Evolutionary conservation across 306 rosid genomes (phyloP).

Genomic region (Pterocarpus santalinus): DNA sequence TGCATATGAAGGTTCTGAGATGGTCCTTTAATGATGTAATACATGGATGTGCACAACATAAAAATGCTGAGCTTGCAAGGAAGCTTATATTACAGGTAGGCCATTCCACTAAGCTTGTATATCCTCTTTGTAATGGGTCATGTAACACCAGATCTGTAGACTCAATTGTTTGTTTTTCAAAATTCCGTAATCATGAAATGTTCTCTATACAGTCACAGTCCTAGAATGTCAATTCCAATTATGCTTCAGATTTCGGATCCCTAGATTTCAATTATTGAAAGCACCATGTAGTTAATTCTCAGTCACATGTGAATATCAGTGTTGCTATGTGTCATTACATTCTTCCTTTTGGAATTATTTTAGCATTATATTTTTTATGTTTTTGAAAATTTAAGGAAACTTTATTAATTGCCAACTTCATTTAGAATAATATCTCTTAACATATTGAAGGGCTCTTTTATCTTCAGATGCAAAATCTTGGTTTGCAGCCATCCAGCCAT

Average conservation of each 20-base stretch:
- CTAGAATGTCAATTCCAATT: slow-evolving; percentile 19
- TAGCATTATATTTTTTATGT: slow-evolving; percentile 11
- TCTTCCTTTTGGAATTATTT: slow-evolving; percentile 11
- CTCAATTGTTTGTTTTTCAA: slow-evolving; percentile 13
- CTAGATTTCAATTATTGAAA: slow-evolving; percentile 37
- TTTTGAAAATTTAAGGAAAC: slow-evolving; percentile 12
- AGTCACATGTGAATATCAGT: slow-evolving; percentile 14
- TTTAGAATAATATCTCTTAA: slow-evolving; percentile 50
- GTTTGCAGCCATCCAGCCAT: slow-evolving; percentile 71
- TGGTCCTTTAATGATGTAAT: slow-evolving; percentile 75
- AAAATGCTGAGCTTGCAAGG: slow-evolving; percentile 66
- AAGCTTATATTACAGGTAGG: slow-evolving; percentile 72
- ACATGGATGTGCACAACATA: slow-evolving; percentile 58
- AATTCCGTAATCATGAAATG: slow-evolving; percentile 23
- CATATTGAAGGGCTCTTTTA: slow-evolving; percentile 49
- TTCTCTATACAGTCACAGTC: slow-evolving; percentile 4
- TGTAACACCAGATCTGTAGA: slow-evolving; percentile 20
- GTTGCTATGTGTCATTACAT: slow-evolving; percentile 3
- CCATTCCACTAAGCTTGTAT: slow-evolving; percentile 35
- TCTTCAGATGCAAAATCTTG: slow-evolving; percentile 81
- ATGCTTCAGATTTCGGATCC: slow-evolving; percentile 29
- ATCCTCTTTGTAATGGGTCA: slow-evolving; percentile 34
- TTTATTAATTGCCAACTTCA: slow-evolving; percentile 36
- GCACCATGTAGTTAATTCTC: slow-evolving; percentile 33
- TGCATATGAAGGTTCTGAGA: slow-evolving; percentile 57